Evolutionary conservation across 2,329 filamentous ascomycete species (phyloP).

Genomic region (Phialophora chinensis): DNA sequence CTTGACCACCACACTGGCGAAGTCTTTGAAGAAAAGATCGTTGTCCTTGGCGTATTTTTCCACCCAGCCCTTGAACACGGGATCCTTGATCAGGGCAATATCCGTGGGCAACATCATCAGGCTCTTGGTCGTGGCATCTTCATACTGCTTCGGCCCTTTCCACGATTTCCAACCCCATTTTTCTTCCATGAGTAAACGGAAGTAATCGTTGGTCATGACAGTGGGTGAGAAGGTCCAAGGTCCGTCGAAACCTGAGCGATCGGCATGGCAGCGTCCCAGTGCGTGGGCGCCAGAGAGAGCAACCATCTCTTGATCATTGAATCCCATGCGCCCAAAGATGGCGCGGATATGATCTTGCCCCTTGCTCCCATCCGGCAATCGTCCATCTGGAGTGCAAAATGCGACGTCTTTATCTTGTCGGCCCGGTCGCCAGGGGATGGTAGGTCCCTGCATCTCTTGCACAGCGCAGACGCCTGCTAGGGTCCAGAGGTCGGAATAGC

Average conservation of each 20-base stretch:
- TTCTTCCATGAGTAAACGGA: conserved; percentile 82
- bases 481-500: conserved; percentile 96
- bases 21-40: conserved; percentile 92
- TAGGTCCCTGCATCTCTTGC: conserved; percentile 92
- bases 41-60: conserved; percentile 91
- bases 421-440: conserved; percentile 86
- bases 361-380: conserved; percentile 81
- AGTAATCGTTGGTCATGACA: conserved; percentile 94
- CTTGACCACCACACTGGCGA: conserved; percentile 75
- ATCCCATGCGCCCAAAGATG: conserved; percentile 97
- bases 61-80: conserved; percentile 78
- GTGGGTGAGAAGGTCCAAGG: conserved; percentile 94
- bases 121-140: conserved; percentile 83
- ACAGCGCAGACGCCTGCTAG: conserved; percentile 82
- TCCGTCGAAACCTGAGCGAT: conserved; percentile 85
- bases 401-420: conserved; percentile 78
- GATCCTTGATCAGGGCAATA: conserved; percentile 84
- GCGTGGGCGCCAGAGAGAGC: conserved; percentile 85
- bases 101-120: conserved; percentile 99
- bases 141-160: conserved; percentile 88
- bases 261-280: conserved; percentile 79
- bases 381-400: conserved; percentile 92
- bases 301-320: conserved; percentile 96
- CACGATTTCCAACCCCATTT: conserved; percentile 93
- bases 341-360: conserved; percentile 80